Conservation (phyloP, 768 basidiomycete species). For the Rhodotorula taiwanensis region DNA sequence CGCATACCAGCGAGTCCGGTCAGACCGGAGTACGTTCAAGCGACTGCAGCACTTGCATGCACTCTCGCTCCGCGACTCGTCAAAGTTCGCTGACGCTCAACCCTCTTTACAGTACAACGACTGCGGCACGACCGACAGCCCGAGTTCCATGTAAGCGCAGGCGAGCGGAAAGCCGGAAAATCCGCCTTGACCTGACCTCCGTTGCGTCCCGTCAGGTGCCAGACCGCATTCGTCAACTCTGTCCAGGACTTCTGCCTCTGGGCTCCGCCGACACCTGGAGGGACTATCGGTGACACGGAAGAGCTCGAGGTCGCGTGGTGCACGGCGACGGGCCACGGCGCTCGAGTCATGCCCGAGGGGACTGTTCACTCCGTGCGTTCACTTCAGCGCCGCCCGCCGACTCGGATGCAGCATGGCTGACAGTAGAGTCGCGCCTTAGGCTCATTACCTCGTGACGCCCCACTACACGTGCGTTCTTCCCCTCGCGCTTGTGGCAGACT, state of each 20-base stretch:
- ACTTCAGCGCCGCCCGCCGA: no score
- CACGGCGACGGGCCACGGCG: constrained; percentile 33
- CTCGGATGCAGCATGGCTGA: no score
- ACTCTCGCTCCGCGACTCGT: no score
- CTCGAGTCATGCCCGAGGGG: constrained; percentile 40
- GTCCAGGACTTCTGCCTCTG: constrained; percentile 33
- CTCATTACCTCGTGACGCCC: constrained; percentile 65
- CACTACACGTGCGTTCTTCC: constrained; percentile 66
- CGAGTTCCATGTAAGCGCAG: constrained; percentile 54
- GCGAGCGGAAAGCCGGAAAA: not conserved
- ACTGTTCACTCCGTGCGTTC: constrained; percentile 19
- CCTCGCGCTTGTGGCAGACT: not conserved
- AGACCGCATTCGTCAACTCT: constrained; percentile 26
- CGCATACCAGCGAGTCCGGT: constrained; percentile 4
- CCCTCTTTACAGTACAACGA: constrained; percentile 35
- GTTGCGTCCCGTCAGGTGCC: constrained; percentile 17
- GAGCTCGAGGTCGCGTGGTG: constrained; percentile 47
- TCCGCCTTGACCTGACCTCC: not conserved
- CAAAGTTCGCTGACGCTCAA: no score
- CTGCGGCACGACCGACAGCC: constrained; percentile 56
- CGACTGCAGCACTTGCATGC: no score
- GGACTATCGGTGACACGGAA: constrained; percentile 46
- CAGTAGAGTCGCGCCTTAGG: no score
- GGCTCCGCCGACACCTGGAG: constrained; percentile 15
- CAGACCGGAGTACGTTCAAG: constrained; percentile 27